Evolutionary conservation across 768 basidiomycete species (phyloP).

Genomic region (Phylloporus sp.): DNA sequence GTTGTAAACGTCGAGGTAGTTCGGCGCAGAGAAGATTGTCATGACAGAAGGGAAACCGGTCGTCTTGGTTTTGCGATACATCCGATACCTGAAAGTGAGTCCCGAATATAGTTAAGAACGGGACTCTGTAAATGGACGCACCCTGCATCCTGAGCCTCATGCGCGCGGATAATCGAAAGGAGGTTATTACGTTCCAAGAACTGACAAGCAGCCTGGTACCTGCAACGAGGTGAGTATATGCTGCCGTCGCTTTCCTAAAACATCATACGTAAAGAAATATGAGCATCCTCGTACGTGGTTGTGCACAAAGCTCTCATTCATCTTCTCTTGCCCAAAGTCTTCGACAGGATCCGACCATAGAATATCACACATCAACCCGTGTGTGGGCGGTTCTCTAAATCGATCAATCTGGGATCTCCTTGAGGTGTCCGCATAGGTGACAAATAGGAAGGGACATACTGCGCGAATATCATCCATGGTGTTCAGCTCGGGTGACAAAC

Average conservation of each 20-base stretch:
- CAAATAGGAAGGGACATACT: constrained; percentile 43
- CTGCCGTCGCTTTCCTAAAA: neutral
- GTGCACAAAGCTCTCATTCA: constrained; percentile 84
- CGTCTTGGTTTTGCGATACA: constrained; percentile 98
- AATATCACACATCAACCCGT: constrained; percentile 98
- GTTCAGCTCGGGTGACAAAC: constrained; percentile 90
- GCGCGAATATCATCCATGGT: constrained; percentile 92
- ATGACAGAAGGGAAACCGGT: constrained; percentile 99
- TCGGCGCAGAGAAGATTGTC: constrained; percentile 99
- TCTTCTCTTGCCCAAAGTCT: constrained; percentile 95
- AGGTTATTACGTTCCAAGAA: constrained; percentile 98
- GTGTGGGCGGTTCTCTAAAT: constrained; percentile 96
- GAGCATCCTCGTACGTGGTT: constrained; percentile 97
- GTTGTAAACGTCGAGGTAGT: constrained; percentile 97
- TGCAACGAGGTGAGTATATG: constrained; percentile 29
- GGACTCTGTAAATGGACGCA: constrained; percentile 33
- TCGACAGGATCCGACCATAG: constrained; percentile 98
- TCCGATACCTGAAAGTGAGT: constrained; percentile 65
- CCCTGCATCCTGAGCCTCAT: constrained; percentile 99
- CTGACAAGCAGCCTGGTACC: constrained; percentile 94
- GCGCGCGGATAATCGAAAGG: constrained; percentile 93
- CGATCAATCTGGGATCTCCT: constrained; percentile 71
- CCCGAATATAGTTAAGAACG: neutral
- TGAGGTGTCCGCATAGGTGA: neutral
- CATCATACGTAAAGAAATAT: constrained; percentile 82